Percentiles rank a stretch among this genome's conserved stretches.
phyloP scores from a whole-genome alignment of 345 rosid genomes.

The Dimocarpus longan region DNA sequence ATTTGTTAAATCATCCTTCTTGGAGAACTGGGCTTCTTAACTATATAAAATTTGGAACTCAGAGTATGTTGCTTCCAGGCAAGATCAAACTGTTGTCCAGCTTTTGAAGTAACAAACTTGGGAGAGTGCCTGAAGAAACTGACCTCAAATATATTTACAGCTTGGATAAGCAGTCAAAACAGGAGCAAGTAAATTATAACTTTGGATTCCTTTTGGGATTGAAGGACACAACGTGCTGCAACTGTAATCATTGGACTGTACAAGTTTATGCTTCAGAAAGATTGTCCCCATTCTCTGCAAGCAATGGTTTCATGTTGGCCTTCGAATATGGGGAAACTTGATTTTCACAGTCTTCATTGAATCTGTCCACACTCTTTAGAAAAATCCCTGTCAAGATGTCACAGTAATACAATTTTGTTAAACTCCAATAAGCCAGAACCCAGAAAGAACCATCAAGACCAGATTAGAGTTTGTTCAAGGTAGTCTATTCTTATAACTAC shows the following conservation, averaged over 20 bases:
- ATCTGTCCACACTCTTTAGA: conserved; percentile 66
- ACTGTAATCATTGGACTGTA: not conserved
- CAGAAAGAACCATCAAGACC: not conserved
- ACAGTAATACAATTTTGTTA: conserved; percentile 3
- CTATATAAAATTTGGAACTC: not conserved
- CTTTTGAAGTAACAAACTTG: too few species aligned
- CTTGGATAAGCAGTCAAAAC: conserved; percentile 2
- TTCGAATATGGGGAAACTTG: conserved; percentile 27
- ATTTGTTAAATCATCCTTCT: not conserved
- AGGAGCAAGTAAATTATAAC: conserved; percentile 4
- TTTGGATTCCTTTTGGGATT: not conserved
- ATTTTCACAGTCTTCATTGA: conserved; percentile 48
- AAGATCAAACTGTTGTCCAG: not conserved
- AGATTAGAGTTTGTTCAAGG: not conserved
- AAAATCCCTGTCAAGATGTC: conserved; percentile 64
- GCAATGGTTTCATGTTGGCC: conserved; percentile 51
- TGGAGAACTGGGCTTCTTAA: not conserved
- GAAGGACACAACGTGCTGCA: not conserved
- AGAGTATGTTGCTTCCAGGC: not conserved
- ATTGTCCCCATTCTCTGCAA: conserved; percentile 15
- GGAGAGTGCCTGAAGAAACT: conserved; percentile 8
- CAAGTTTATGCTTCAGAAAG: conserved; percentile 16
- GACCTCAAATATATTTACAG: not conserved
- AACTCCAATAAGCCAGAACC: not conserved
- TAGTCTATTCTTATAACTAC: not conserved